Evolutionary conservation across 768 basidiomycete genomes (phyloP).

Genomic region (Stropharia rugosoannulata): DNA sequence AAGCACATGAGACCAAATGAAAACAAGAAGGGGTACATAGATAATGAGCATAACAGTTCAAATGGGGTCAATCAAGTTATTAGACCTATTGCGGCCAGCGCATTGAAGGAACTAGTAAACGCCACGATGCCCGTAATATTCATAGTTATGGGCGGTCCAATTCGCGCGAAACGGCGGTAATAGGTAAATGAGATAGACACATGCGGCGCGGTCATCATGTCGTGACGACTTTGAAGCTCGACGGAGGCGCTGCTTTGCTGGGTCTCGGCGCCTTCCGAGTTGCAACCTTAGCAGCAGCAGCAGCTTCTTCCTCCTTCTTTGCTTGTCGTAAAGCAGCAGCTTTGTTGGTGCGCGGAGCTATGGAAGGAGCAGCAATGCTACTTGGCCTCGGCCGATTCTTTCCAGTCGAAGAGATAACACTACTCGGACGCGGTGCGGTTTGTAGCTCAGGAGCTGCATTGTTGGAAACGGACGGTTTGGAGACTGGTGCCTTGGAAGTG

Average conservation of each 20-base stretch:
- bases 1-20: background rate
- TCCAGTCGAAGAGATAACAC: constrained; percentile 10
- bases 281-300: constrained; percentile 41
- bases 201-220: constrained; percentile 3
- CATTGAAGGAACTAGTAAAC: background rate
- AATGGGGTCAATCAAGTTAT: background rate
- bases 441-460: background rate
- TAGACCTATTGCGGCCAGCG: constrained; percentile 10
- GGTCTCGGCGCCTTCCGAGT: constrained; percentile 32
- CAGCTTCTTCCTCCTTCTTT: constrained; percentile 60
- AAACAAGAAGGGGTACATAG: background rate
- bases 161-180: background rate
- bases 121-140: background rate
- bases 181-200: background rate
- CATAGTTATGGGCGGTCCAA: background rate
- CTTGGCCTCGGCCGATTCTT: constrained; percentile 51
- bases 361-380: constrained; percentile 57
- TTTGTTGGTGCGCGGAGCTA: constrained; percentile 69
- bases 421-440: constrained; percentile 2
- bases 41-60: background rate
- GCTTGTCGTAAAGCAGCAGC: constrained; percentile 71
- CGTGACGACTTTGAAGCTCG: constrained; percentile 40
- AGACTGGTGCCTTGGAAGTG: background rate
- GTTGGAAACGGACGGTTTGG: background rate
- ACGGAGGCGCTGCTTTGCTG: constrained; percentile 26